Evolutionary conservation across 1,284 basidiomycete species (phyloP), one percentile per base, ranked within the genome.

Genomic region (Thecaphora thlaspeos): DNA sequence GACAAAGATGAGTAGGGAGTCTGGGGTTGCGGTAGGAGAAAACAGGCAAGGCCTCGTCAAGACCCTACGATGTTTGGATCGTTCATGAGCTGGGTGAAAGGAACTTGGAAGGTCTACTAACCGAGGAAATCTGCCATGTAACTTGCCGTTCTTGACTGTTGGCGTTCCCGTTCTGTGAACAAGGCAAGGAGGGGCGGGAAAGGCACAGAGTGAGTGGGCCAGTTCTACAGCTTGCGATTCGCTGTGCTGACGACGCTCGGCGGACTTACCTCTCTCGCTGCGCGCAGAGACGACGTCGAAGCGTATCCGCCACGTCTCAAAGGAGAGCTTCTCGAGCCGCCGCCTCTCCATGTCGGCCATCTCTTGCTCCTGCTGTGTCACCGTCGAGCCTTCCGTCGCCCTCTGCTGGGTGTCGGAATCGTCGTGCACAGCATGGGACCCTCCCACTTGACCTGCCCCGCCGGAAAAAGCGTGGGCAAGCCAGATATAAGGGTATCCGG

Each of bases 391-490:
- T 3, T 43, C 39, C 34, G 15, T 21, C 4, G 2, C 18, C 15
- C 23, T 28, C 14, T 32, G 18, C 5, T 41, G 21, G 3, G 46
- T 4, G 18, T n/a, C n/a, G n/a, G n/a, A n/a, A n/a, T n/a, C n/a
- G n/a, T n/a, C n/a, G n/a, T n/a, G n/a, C n/a, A n/a, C n/a, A n/a
- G n/a, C n/a, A n/a, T 34, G 23, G 23, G 43, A 53, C 0, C 48
- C 26, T 5, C 41, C 43, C 2, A 44, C 28, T 39, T 63, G 61
- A 3, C 61, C 61, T 0, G 44, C 55, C 5, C 60, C 60, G 1
- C 48, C 49, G 7, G 61, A 63, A 17, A 63, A 59, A 7, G 61
- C 61, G 3, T 55, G 51, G 3, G 61, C 61, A 3, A 63, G 44
- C 61, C 61, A 63, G 17, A 42, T 48, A 22, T 62, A 62, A 11